Evolutionary conservation across 1,139 yeast species (phyloP).

Genomic region (Geotrichum cucujoidarum): DNA sequence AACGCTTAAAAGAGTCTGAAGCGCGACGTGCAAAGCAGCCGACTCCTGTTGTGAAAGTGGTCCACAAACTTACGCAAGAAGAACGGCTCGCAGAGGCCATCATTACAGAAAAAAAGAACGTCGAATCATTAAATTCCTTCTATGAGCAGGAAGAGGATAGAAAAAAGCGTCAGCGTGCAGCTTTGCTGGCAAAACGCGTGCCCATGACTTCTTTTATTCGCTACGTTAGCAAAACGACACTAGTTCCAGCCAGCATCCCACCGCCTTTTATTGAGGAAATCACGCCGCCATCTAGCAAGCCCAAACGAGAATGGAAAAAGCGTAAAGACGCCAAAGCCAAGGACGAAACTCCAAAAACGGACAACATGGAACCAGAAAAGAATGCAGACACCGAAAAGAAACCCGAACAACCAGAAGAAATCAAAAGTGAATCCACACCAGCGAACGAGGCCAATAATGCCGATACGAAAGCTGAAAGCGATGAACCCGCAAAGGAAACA

Average conservation of each 20-base stretch:
- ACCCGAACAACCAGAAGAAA: neutral
- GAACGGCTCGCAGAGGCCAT: constrained; percentile 80
- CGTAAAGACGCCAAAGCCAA: constrained; percentile 12
- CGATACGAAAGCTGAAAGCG: neutral
- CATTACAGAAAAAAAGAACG: constrained; percentile 75
- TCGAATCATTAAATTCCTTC: constrained; percentile 66
- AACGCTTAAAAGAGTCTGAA: constrained; percentile 68
- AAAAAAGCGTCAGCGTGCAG: constrained; percentile 69
- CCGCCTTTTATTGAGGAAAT: constrained; percentile 14
- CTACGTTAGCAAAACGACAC: constrained; percentile 39
- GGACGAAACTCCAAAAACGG: constrained; percentile 3
- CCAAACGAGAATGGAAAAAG: constrained; percentile 18
- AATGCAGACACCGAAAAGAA: too few relatives aligned
- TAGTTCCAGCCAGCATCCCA: constrained; percentile 27
- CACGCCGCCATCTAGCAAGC: constrained; percentile 17
- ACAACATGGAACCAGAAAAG: neutral
- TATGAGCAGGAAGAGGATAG: constrained; percentile 81
- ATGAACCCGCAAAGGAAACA: neutral
- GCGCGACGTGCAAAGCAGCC: constrained; percentile 48
- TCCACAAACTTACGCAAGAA: constrained; percentile 64
- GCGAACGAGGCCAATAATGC: neutral
- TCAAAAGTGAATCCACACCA: neutral
- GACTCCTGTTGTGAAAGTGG: constrained; percentile 39
- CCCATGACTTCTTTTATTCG: constrained; percentile 56
- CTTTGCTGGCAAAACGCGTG: constrained; percentile 59